A percentile compares a stretch with the other conserved stretches of the same genome.
Evolutionary conservation across 257 asterid genomes (phyloP).

Genomic region (Plantago elongata): DNA sequence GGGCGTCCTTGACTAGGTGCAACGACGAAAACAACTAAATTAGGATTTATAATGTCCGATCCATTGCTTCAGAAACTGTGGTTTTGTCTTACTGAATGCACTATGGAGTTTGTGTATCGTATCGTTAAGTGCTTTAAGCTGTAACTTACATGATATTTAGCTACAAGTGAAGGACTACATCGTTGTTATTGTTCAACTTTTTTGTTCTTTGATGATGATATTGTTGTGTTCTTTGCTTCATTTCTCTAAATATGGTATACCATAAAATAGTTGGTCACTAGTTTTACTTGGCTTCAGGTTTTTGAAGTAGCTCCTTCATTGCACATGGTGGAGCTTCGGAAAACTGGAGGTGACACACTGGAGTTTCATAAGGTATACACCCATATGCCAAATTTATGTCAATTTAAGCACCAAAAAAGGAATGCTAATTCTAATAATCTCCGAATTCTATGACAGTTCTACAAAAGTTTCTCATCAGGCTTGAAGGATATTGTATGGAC

Average conservation of each 20-base stretch:
- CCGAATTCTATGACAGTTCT: constrained; percentile 40
- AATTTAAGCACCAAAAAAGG: constrained; percentile 2
- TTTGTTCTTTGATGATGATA: background rate
- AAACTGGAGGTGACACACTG: constrained; percentile 77
- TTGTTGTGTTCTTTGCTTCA: background rate
- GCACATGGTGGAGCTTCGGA: constrained; percentile 82
- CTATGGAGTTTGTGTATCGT: too few relatives aligned
- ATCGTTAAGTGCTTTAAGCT: too few relatives aligned
- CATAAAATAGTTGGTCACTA: background rate
- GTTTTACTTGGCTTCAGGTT: constrained; percentile 36
- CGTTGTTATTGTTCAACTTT: background rate
- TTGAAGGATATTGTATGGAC: constrained; percentile 73
- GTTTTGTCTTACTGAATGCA: too few relatives aligned
- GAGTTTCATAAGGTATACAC: constrained; percentile 70
- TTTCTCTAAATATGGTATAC: background rate
- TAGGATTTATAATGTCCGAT: too few relatives aligned
- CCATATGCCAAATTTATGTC: constrained; percentile 12
- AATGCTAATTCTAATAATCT: background rate
- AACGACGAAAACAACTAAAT: too few relatives aligned
- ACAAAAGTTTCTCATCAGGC: constrained; percentile 67
- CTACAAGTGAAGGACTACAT: background rate
- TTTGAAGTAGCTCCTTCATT: constrained; percentile 84
- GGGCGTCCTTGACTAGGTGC: too few relatives aligned
- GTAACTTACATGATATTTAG: too few relatives aligned
- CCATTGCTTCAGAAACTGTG: too few relatives aligned